Conservation (phyloP, 1,284 basidiomycete genomes). For the Caloboletus firmus region DNA sequence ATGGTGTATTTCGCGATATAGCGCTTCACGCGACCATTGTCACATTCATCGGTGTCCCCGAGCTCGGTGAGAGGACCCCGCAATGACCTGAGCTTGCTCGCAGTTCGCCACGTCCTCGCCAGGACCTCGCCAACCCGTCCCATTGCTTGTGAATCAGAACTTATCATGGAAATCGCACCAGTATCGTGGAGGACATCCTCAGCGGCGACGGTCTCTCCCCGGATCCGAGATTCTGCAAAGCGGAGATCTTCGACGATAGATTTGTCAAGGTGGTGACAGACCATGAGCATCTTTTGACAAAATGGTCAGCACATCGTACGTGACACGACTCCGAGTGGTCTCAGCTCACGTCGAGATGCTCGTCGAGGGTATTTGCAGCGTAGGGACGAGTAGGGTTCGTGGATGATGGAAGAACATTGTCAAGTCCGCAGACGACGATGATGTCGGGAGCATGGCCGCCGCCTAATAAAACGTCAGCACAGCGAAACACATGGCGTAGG, state of each 20-base stretch:
- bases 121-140: slow-evolving; percentile 96
- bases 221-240: slow-evolving; percentile 97
- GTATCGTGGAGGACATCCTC: slow-evolving; percentile 96
- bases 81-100: slow-evolving; percentile 88
- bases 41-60: slow-evolving; percentile 67
- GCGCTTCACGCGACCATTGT: slow-evolving; percentile 96
- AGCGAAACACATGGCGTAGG: neutral
- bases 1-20: slow-evolving; percentile 98
- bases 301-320: neutral
- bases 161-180: slow-evolving; percentile 96
- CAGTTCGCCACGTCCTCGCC: slow-evolving; percentile 93
- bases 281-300: slow-evolving; percentile 86
- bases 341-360: slow-evolving; percentile 89
- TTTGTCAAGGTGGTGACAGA: slow-evolving; percentile 89
- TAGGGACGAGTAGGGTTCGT: slow-evolving; percentile 98
- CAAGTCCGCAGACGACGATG: slow-evolving; percentile 88
- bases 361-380: slow-evolving; percentile 90
- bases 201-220: slow-evolving; percentile 95
- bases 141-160: slow-evolving; percentile 97
- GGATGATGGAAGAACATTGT: slow-evolving; percentile 94
- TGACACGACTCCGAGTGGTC: slow-evolving; percentile 22
- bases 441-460: slow-evolving; percentile 99
- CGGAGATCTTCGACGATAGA: slow-evolving; percentile 92
- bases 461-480: slow-evolving; percentile 43
- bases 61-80: slow-evolving; percentile 65